phyloP scores from a whole-genome alignment of 352 stramenopile genomes.

The Pythium vanterpoolii region DNA sequence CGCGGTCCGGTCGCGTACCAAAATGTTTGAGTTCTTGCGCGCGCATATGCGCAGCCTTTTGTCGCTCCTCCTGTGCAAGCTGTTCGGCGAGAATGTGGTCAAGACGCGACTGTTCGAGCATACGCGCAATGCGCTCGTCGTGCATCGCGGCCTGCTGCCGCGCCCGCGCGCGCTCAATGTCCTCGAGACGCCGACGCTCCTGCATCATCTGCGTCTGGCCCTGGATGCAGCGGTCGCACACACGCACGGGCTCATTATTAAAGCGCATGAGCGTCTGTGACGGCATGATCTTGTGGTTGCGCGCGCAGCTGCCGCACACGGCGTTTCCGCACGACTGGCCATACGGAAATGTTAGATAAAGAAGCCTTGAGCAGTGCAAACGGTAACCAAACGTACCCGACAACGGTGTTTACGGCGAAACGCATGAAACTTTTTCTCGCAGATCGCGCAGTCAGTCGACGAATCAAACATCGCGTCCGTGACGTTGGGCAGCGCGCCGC shows the following conservation, averaged over 20 bases:
- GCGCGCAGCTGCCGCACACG: constrained; percentile 70
- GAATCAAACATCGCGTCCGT: constrained; percentile 45
- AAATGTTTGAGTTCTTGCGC: constrained; percentile 59
- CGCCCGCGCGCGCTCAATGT: constrained; percentile 67
- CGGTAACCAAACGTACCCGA: constrained; percentile 33
- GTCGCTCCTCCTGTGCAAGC: constrained; percentile 30
- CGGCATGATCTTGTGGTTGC: constrained; percentile 76
- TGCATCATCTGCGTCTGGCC: constrained; percentile 74
- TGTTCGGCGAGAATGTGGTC: constrained; percentile 50
- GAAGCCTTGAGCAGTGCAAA: neutral
- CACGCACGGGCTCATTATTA: constrained; percentile 76
- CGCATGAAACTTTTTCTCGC: constrained; percentile 84
- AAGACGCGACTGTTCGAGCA: constrained; percentile 43
- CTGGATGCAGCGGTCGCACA: constrained; percentile 77
- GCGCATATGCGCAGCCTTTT: constrained; percentile 41
- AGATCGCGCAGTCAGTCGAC: constrained; percentile 65
- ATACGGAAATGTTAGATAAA: neutral
- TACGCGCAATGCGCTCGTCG: constrained; percentile 57
- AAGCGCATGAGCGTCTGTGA: constrained; percentile 59
- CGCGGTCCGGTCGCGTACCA: constrained; percentile 41
- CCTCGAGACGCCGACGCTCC: constrained; percentile 59
- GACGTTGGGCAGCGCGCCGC: constrained; percentile 15
- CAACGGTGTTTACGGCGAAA: constrained; percentile 85
- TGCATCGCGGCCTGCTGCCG: constrained; percentile 69
- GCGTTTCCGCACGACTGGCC: constrained; percentile 71